Base-by-base conservation (phyloP, 495 filamentous ascomycete genomes). In the Delitschia confertaspora region DNA sequence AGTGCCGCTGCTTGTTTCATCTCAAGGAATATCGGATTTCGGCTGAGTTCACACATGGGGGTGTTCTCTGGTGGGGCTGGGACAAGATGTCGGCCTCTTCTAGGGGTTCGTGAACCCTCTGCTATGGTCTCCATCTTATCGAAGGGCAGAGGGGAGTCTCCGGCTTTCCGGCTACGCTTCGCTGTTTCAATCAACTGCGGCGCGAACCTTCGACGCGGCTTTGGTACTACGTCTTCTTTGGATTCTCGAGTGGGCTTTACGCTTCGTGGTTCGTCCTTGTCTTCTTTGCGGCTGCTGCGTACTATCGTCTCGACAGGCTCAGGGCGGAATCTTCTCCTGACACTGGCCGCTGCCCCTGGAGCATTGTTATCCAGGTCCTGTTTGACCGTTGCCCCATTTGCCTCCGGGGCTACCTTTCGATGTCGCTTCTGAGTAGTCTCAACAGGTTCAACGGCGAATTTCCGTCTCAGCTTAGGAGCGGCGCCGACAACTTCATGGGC, bases 151-250 rank as follows among this genome's bases (percentile, higher is more conserved):
- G 64, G 31, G 26, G 51, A 18, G 38, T 63, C 51, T 36, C 58
- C 58, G 39, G 60, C 56, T 55, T 68, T 59, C 49, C 68, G 63
- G n/a, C 69, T 72, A 26, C 69, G 68, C 40, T 60, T 63, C 2
- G 66, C 69, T 3, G 73, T 79, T 56, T 76, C 75, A 33, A 79
- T 71, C 20, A 80, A 58, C 38, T 78, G 67, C 1, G 76, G 78
- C 17, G 67, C 62, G 47, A 80, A 80, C 48, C 64, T 71, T 36
- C 72, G 51, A 61, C 47, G 58, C 33, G 42, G 51, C n/a, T n/a
- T 16, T 33, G 35, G 16, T 36, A 38, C 24, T 43, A 17, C 14
- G 26, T 33, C 40, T 20, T 44, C 45, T 40, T 42, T 36, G 33
- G 21, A 2, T 44, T 29, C 36, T 23, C 22, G 22, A 3, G 23